Percentiles rank a stretch among this genome's conserved stretches.
Evolutionary conservation across 1,284 basidiomycete genomes (phyloP).

Genomic region (Ustilago bromivora): DNA sequence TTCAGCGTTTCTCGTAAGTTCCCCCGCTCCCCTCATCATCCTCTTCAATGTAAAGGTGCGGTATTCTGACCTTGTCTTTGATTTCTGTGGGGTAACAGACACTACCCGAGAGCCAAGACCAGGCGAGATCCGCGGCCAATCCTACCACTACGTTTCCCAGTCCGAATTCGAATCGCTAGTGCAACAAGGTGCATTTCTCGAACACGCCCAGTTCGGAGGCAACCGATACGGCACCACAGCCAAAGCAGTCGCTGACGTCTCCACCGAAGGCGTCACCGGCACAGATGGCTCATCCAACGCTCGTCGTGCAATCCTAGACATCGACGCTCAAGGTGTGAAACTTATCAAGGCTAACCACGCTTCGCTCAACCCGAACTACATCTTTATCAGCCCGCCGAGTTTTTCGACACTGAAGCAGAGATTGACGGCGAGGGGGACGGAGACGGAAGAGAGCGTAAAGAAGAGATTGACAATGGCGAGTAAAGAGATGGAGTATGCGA

Average conservation of each 20-base stretch:
- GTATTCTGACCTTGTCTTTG: conserved; percentile 15
- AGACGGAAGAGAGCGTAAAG: conserved; percentile 79
- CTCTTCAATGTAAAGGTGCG: too few species aligned
- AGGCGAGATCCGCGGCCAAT: conserved; percentile 81
- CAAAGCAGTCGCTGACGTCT: conserved; percentile 75
- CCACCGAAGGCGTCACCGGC: conserved; percentile 47
- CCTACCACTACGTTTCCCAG: conserved; percentile 75
- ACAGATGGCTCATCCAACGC: conserved; percentile 70
- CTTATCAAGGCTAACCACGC: conserved; percentile 80
- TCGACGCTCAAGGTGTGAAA: conserved; percentile 81
- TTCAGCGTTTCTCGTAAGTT: conserved; percentile 89
- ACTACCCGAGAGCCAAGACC: conserved; percentile 88
- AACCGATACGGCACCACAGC: conserved; percentile 92
- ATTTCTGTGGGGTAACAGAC: conserved; percentile 73
- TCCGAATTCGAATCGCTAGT: conserved; percentile 73
- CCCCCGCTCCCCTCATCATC: conserved; percentile 15
- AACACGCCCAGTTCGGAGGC: conserved; percentile 83
- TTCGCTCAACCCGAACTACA: conserved; percentile 83
- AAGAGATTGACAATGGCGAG: conserved; percentile 84
- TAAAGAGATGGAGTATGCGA: conserved; percentile 87
- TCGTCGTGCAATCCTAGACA: conserved; percentile 89
- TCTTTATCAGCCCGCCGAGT: conserved; percentile 92
- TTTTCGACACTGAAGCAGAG: conserved; percentile 73
- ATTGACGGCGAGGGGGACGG: conserved; percentile 85
- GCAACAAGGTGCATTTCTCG: conserved; percentile 74